These are phyloP conservation scores for Arabidopsis suecica DNA, from an alignment of 345 rosid species.

Conservation along the genomic window DNA sequence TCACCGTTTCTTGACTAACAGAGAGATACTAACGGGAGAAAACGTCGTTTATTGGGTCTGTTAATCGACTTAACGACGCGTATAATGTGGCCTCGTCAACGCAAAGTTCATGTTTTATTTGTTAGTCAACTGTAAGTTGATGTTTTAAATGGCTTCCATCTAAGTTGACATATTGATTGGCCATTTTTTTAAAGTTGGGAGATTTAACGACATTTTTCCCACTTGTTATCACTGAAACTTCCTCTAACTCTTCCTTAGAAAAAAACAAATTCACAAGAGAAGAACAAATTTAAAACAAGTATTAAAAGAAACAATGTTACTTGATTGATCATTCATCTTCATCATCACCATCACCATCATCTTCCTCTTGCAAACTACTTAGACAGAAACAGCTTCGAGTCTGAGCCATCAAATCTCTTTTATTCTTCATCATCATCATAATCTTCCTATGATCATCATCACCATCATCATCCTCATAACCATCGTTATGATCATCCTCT, in stretches of 20 bases:
- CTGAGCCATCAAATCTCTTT: constrained; percentile 40
- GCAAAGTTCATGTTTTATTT: too few species aligned
- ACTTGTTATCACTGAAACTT: constrained; percentile 30
- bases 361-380: constrained; percentile 45
- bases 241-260: constrained; percentile 2
- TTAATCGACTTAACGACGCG: too few species aligned
- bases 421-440: constrained; percentile 30
- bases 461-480: neutral
- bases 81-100: too few species aligned
- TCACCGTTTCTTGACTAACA: too few species aligned
- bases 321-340: constrained; percentile 28
- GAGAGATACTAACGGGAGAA: too few species aligned
- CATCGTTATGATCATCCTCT: constrained; percentile 8
- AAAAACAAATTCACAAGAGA: constrained; percentile 29
- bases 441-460: constrained; percentile 19
- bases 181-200: too few species aligned
- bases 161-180: too few species aligned
- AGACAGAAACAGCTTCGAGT: constrained; percentile 47
- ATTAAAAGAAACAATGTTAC: constrained; percentile 12
- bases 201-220: too few species aligned
- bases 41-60: too few species aligned
- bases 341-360: constrained; percentile 22
- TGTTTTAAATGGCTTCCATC: too few species aligned
- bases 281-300: constrained; percentile 15
- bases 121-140: too few species aligned